Evolutionary conservation across 345 rosid species (phyloP), one percentile per base, ranked within the genome.

Genomic region (Eucalyptus marginata): DNA sequence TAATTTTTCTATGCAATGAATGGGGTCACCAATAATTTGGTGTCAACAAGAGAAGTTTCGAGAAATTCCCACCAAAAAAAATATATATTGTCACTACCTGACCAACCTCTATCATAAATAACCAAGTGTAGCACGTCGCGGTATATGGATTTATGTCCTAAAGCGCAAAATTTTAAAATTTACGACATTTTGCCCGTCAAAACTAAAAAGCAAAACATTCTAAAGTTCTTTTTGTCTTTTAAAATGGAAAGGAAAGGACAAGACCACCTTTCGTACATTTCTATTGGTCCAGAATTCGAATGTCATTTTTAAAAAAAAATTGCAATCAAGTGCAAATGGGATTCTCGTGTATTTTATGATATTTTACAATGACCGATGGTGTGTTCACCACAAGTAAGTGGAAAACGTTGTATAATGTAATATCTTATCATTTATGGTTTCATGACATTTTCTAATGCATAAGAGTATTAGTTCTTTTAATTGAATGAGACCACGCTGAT

Each of bases 281-380:
- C 46, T 44, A 44, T 1, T 2, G 46, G 46, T 44, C 40, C 46
- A 44, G 46, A 44, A 44, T 44, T 44, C 46, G 8, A 22, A 54
- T 54, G 64, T 58, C 13, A 58, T 49, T 27, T 27, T 17, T 13
- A 27, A 0, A 0, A 50, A 0, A 0, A 50, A 62, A 15, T 62
- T 62, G 71, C 7, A 29, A 64, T n/a, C 71, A 29, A 64, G 18
- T 64, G 36, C 4, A 29, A 64, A 64, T 29, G 68, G 17, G 54
- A 51, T 62, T 59, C 14, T 62, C 4, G 6, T 29, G 71, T 62
- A 27, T 29, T 62, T 6, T 62, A 13, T 15, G 7, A 29, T 62
- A 29, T 27, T 59, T 59, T 59, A 59, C 14, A 27, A 59, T 51
- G 54, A 51, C 22, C 22, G 4, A 51, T 51, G 54, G 54, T 51